Conservation (phyloP, 2,329 filamentous ascomycete genomes). For the Plectosphaerella cucumerina region DNA sequence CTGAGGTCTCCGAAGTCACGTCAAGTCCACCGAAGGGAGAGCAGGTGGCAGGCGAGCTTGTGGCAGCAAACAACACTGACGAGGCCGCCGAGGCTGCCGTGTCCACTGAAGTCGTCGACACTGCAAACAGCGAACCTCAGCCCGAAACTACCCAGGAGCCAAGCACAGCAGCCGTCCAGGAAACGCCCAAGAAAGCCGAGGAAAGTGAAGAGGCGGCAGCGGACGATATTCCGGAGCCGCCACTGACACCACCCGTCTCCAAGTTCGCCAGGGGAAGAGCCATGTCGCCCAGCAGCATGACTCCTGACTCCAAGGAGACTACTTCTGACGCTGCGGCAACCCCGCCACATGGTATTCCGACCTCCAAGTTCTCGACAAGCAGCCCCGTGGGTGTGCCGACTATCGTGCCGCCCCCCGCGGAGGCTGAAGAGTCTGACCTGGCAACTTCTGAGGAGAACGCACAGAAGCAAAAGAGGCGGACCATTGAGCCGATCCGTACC, state of each 20-base stretch:
- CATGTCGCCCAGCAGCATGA: background rate
- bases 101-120: too few species aligned
- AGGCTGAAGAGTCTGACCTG: background rate
- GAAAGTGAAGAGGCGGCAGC: constrained; percentile 4
- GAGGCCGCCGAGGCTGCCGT: background rate
- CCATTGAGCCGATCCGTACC: constrained; percentile 53
- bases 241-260: constrained; percentile 8
- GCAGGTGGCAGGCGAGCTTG: too few species aligned
- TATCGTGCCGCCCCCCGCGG: constrained; percentile 4
- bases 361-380: constrained; percentile 39
- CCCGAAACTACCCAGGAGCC: too few species aligned
- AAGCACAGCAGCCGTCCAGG: too few species aligned
- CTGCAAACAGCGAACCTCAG: too few species aligned
- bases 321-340: constrained; percentile 9
- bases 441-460: background rate
- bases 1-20: too few species aligned
- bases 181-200: background rate
- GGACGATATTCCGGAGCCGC: constrained; percentile 4
- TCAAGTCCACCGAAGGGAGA: too few species aligned
- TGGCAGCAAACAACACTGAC: too few species aligned
- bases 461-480: constrained; percentile 25
- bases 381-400: constrained; percentile 16
- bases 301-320: background rate
- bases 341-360: constrained; percentile 24
- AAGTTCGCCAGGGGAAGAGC: background rate